phyloP scores from a whole-genome alignment of 208 protist genomes.

The Leishmania turanica region DNA sequence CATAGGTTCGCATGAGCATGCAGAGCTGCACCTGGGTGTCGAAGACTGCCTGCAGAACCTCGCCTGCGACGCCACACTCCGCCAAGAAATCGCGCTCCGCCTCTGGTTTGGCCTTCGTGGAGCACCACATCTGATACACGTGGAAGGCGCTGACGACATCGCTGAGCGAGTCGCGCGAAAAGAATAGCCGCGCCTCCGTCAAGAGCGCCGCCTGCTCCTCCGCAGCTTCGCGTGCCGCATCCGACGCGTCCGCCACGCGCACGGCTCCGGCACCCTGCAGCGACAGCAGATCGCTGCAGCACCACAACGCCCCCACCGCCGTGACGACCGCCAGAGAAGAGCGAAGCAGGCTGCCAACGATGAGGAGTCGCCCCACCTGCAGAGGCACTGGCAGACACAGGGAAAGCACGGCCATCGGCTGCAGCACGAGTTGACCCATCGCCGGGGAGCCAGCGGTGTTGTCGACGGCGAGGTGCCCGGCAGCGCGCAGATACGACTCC shows the following conservation, averaged over 20 bases:
- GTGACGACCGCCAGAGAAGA: slow-evolving; percentile 55
- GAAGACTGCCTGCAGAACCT: slow-evolving; percentile 42
- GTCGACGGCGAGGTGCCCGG: slow-evolving; percentile 48
- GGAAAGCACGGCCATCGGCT: slow-evolving; percentile 55
- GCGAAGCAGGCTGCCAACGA: slow-evolving; percentile 41
- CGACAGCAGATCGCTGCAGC: slow-evolving; percentile 59
- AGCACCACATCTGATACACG: slow-evolving; percentile 85
- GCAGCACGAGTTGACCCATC: slow-evolving; percentile 25
- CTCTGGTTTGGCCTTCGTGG: slow-evolving; percentile 23
- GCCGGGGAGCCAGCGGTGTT: not conserved
- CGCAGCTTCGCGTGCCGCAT: slow-evolving; percentile 10
- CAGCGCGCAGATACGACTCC: slow-evolving; percentile 54
- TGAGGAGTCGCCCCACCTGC: slow-evolving; percentile 53
- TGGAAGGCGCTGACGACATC: slow-evolving; percentile 71
- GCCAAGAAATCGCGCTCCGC: slow-evolving; percentile 50
- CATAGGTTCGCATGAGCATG: slow-evolving; percentile 13
- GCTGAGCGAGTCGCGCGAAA: slow-evolving; percentile 66
- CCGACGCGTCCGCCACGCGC: slow-evolving; percentile 15
- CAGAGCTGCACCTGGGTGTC: slow-evolving; percentile 35
- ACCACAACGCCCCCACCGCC: slow-evolving; percentile 66
- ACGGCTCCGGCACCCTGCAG: slow-evolving; percentile 15
- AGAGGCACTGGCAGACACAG: slow-evolving; percentile 54
- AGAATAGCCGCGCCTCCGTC: slow-evolving; percentile 73
- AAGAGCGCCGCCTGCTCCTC: slow-evolving; percentile 48
- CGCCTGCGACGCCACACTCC: slow-evolving; percentile 52